Evolutionary conservation across 139 green algal genomes (phyloP).

Genomic region (Coccomyxa sp.): DNA sequence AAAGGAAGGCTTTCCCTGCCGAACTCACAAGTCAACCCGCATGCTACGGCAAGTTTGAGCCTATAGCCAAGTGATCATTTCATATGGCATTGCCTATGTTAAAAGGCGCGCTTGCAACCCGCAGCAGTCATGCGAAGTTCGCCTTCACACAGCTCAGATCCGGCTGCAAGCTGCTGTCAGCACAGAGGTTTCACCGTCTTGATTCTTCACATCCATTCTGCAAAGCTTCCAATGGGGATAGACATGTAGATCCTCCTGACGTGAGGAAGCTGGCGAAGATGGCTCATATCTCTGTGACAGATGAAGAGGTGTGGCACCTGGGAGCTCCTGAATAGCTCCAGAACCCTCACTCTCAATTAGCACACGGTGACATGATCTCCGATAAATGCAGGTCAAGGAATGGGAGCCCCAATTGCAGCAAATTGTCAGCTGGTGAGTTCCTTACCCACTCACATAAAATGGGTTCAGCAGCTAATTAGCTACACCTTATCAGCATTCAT

Average conservation of each 20-base stretch:
- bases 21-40: too few relatives aligned
- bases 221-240: too few relatives aligned
- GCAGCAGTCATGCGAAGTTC: too few relatives aligned
- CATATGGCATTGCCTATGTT: too few relatives aligned
- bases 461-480: background rate
- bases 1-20: too few relatives aligned
- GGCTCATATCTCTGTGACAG: conserved; percentile 51
- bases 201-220: too few relatives aligned
- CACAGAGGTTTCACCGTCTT: too few relatives aligned
- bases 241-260: conserved; percentile 31
- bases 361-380: background rate
- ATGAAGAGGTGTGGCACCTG: conserved; percentile 44
- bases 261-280: conserved; percentile 57
- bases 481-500: background rate
- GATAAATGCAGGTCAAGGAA: conserved; percentile 46
- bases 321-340: background rate
- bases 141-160: too few relatives aligned
- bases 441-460: background rate
- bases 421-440: conserved; percentile 65
- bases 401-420: conserved; percentile 61
- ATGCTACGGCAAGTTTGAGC: too few relatives aligned
- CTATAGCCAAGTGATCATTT: too few relatives aligned
- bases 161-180: too few relatives aligned
- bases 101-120: too few relatives aligned
- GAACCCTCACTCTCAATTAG: background rate